Evolutionary conservation across 169 alveolate species (phyloP).

Genomic region (Eimeria tenella): DNA sequence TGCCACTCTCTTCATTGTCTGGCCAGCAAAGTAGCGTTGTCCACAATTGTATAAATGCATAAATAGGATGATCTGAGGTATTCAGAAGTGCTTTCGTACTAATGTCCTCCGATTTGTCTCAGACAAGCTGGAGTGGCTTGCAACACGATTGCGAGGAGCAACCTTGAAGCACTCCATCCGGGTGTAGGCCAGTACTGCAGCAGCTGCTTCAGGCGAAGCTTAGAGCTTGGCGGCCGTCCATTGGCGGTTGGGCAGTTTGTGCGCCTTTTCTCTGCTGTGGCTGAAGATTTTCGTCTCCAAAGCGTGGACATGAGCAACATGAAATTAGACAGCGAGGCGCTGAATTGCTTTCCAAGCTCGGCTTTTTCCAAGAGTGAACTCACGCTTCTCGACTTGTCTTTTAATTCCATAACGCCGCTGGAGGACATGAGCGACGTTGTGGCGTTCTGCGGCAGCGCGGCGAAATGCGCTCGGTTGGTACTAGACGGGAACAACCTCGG

Average conservation of each 20-base stretch:
- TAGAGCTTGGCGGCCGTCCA: slow-evolving; percentile 54
- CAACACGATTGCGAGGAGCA: slow-evolving; percentile 19
- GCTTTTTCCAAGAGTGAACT: slow-evolving; percentile 46
- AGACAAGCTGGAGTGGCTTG: slow-evolving; percentile 53
- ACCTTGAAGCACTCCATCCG: slow-evolving; percentile 52
- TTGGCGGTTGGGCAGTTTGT: slow-evolving; percentile 39
- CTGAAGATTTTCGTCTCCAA: slow-evolving; percentile 31
- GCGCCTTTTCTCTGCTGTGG: slow-evolving; percentile 5
- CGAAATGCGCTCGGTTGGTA: slow-evolving; percentile 22
- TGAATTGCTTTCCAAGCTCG: slow-evolving; percentile 9
- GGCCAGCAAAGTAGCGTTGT: too few species aligned
- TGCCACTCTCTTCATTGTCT: too few species aligned
- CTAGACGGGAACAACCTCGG: slow-evolving; percentile 67
- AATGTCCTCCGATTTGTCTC: neutral
- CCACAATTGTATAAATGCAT: too few species aligned
- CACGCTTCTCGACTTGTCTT: slow-evolving; percentile 30
- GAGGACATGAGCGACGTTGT: neutral
- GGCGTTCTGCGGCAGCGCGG: slow-evolving; percentile 65
- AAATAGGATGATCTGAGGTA: too few species aligned
- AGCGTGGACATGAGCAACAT: slow-evolving; percentile 69
- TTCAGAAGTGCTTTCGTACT: too few species aligned
- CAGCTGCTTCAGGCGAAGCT: slow-evolving; percentile 51
- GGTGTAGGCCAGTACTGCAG: slow-evolving; percentile 73
- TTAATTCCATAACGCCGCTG: neutral
- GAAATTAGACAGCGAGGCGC: slow-evolving; percentile 27